Percentiles rank a stretch among this genome's conserved stretches.
Conservation (phyloP, 2,329 filamentous ascomycete genomes). For the Pseudogymnoascus sp. region DNA sequence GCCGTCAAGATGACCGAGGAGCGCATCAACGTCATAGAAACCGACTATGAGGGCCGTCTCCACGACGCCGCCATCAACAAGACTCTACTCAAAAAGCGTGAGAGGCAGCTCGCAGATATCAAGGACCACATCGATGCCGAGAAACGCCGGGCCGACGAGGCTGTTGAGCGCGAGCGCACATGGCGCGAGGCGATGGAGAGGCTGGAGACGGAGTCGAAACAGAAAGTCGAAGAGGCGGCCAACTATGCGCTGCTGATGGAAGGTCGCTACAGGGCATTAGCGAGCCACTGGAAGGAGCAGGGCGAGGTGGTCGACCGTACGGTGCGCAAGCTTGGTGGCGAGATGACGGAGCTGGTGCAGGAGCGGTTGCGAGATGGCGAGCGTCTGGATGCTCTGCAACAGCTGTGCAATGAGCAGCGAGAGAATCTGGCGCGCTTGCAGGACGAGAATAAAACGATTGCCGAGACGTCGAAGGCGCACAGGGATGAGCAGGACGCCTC, state of each 20-base stretch:
- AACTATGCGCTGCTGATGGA: slow-evolving; percentile 60
- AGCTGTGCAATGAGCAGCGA: slow-evolving; percentile 67
- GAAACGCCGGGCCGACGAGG: slow-evolving; percentile 51
- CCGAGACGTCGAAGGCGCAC: slow-evolving; percentile 54
- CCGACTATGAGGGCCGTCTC: slow-evolving; percentile 62
- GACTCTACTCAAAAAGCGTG: slow-evolving; percentile 62
- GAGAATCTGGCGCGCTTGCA: slow-evolving; percentile 55
- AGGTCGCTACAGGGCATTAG: slow-evolving; percentile 61
- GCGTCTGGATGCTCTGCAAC: slow-evolving; percentile 56
- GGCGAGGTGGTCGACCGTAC: slow-evolving; percentile 53
- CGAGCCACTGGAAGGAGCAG: slow-evolving; percentile 60
- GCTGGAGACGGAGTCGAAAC: slow-evolving; percentile 49
- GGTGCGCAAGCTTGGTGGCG: slow-evolving; percentile 41
- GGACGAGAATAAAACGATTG: slow-evolving; percentile 56
- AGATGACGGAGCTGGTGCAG: slow-evolving; percentile 48
- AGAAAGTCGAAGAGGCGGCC: slow-evolving; percentile 59
- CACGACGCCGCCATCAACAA: slow-evolving; percentile 67
- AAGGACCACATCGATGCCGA: slow-evolving; percentile 58
- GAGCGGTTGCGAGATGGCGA: slow-evolving; percentile 54
- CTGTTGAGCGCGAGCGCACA: slow-evolving; percentile 51
- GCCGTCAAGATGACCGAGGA: slow-evolving; percentile 61
- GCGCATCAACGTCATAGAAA: slow-evolving; percentile 61
- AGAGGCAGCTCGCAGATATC: slow-evolving; percentile 65
- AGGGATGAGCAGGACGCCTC: slow-evolving; percentile 56
- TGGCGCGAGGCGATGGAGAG: slow-evolving; percentile 61